phyloP scores from a whole-genome alignment of 371 early-diverging fungal species.

The Circinella minor region DNA sequence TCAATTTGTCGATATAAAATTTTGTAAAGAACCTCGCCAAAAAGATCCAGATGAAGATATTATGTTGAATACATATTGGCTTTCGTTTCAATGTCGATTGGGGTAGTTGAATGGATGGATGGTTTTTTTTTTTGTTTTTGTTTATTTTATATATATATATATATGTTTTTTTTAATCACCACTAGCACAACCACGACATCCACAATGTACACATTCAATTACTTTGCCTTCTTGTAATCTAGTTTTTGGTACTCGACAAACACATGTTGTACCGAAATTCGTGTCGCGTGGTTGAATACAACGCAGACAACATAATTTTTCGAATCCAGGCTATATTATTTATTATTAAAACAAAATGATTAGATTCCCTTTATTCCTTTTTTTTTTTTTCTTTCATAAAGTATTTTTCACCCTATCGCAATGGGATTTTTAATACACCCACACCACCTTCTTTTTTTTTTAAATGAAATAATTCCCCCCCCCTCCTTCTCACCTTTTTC shows the following conservation, averaged over 20 bases:
- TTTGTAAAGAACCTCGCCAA: constrained; percentile 20
- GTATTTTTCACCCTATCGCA: no score
- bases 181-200: constrained; percentile 81
- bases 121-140: neutral
- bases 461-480: neutral
- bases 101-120: neutral
- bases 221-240: constrained; percentile 88
- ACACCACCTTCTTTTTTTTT: no score
- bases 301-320: constrained; percentile 96
- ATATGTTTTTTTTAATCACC: constrained; percentile 42
- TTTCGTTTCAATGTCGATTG: constrained; percentile 9
- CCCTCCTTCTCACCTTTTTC: constrained; percentile 82
- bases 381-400: no score
- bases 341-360: no score
- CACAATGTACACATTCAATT: constrained; percentile 95
- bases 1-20: constrained; percentile 30
- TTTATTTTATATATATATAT: no score
- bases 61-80: constrained; percentile 4
- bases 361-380: no score
- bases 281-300: constrained; percentile 98
- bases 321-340: constrained; percentile 86
- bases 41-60: constrained; percentile 3
- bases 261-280: constrained; percentile 97
- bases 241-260: constrained; percentile 96
- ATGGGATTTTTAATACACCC: no score